Conservation (phyloP, 352 stramenopile genomes). For the Phytophthora vignae region DNA sequence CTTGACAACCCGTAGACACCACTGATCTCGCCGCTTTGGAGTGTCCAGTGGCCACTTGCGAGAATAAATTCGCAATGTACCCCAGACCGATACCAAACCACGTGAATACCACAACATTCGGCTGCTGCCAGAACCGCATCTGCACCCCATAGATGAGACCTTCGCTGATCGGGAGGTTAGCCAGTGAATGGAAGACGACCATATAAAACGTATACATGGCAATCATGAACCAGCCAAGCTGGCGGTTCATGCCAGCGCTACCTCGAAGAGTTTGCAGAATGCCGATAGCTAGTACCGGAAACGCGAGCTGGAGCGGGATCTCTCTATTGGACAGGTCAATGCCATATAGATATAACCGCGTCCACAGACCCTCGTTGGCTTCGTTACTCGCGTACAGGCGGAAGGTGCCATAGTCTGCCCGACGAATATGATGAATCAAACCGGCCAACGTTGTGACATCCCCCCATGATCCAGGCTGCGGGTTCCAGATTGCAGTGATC, state of each 20-base stretch:
- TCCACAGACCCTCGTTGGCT: slow-evolving; percentile 70
- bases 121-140: slow-evolving; percentile 95
- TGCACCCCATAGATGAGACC: slow-evolving; percentile 94
- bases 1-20: not conserved
- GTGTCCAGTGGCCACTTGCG: not conserved
- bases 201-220: slow-evolving; percentile 91
- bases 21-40: not conserved
- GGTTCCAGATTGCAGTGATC: slow-evolving; percentile 62
- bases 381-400: slow-evolving; percentile 89
- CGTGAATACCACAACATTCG: slow-evolving; percentile 92
- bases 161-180: slow-evolving; percentile 94
- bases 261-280: slow-evolving; percentile 31
- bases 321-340: slow-evolving; percentile 70
- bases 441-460: slow-evolving; percentile 86
- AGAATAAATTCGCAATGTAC: slow-evolving; percentile 27
- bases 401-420: slow-evolving; percentile 95
- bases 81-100: slow-evolving; percentile 78
- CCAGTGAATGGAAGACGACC: slow-evolving; percentile 94
- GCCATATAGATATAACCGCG: slow-evolving; percentile 76
- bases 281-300: slow-evolving; percentile 47
- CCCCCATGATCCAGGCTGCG: slow-evolving; percentile 93
- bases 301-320: slow-evolving; percentile 53
- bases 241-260: slow-evolving; percentile 19
- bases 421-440: slow-evolving; percentile 92
- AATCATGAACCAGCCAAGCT: slow-evolving; percentile 34